Conservation (phyloP, 2,329 filamentous ascomycete genomes). For the Fusarium circinatum region DNA sequence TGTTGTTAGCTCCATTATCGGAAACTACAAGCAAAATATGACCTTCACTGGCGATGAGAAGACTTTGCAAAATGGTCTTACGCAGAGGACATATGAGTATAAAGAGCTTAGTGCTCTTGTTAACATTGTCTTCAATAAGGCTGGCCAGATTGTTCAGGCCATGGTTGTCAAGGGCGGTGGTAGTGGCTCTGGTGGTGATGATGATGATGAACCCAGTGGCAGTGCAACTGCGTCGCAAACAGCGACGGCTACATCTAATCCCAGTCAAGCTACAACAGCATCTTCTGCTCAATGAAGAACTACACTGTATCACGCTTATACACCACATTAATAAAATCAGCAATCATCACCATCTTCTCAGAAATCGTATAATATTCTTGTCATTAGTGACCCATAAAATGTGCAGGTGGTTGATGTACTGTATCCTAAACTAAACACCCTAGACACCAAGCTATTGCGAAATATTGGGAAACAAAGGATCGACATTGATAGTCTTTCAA, state of each 20-base stretch:
- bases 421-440: too few relatives aligned
- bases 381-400: too few relatives aligned
- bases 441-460: too few relatives aligned
- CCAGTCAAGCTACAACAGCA: background rate
- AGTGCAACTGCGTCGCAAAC: slow-evolving; percentile 2
- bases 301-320: fast-evolving
- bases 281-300: background rate
- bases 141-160: slow-evolving; percentile 21
- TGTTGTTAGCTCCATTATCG: slow-evolving; percentile 21
- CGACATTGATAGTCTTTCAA: too few relatives aligned
- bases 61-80: slow-evolving; percentile 4
- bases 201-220: background rate
- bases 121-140: slow-evolving; percentile 27
- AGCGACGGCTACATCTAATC: background rate
- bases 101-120: slow-evolving; percentile 16
- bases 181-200: background rate
- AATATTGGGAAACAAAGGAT: too few relatives aligned
- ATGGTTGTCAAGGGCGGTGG: slow-evolving; percentile 17
- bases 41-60: slow-evolving; percentile 25
- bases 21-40: slow-evolving; percentile 27
- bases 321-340: background rate
- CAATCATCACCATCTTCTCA: fast-evolving
- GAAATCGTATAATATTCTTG: too few relatives aligned
- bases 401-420: too few relatives aligned
- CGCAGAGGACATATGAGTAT: slow-evolving; percentile 21